Evolutionary conservation across 2,329 filamentous ascomycete genomes (phyloP).

Genomic region (Talaromyces albobiverticillius): DNA sequence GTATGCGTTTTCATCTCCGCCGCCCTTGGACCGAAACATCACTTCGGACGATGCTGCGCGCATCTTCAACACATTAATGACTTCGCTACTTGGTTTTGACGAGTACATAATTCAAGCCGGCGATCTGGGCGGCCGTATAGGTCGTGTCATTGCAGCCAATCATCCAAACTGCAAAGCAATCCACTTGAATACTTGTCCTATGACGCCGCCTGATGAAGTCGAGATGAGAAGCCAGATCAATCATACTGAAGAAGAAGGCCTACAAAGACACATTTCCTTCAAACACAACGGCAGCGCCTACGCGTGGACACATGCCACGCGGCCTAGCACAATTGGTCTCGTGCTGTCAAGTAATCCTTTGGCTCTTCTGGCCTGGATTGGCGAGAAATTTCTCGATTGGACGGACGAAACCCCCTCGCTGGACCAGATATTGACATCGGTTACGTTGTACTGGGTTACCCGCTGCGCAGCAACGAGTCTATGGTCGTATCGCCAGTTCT

Average conservation of each 20-base stretch:
- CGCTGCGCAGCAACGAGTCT: constrained; percentile 16
- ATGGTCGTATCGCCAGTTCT: not conserved
- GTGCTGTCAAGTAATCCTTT: constrained; percentile 31
- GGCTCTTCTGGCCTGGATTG: constrained; percentile 31
- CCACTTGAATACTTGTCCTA: not conserved
- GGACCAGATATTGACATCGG: constrained; percentile 19
- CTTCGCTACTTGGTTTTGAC: constrained; percentile 25
- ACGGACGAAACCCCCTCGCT: constrained; percentile 9
- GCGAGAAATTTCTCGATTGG: constrained; percentile 13
- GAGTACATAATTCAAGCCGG: constrained; percentile 32
- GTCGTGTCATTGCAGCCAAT: constrained; percentile 22
- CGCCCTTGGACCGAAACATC: constrained; percentile 27
- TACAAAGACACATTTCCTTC: constrained; percentile 22
- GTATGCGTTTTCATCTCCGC: constrained; percentile 29
- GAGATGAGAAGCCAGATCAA: constrained; percentile 18
- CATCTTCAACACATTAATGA: constrained; percentile 29
- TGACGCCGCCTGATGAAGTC: not conserved
- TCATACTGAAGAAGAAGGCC: constrained; percentile 28
- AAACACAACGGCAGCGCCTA: constrained; percentile 22
- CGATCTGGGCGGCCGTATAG: constrained; percentile 20
- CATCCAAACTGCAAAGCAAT: constrained; percentile 30
- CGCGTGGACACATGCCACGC: constrained; percentile 28
- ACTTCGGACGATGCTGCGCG: constrained; percentile 23
- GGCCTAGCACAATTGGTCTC: constrained; percentile 33
- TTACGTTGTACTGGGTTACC: constrained; percentile 23